Percentiles rank a stretch among this genome's conserved stretches.
These are phyloP conservation scores for Pseudocercospora ulei DNA, from an alignment of 2,329 filamentous ascomycete genomes.

Conservation along the genomic window DNA sequence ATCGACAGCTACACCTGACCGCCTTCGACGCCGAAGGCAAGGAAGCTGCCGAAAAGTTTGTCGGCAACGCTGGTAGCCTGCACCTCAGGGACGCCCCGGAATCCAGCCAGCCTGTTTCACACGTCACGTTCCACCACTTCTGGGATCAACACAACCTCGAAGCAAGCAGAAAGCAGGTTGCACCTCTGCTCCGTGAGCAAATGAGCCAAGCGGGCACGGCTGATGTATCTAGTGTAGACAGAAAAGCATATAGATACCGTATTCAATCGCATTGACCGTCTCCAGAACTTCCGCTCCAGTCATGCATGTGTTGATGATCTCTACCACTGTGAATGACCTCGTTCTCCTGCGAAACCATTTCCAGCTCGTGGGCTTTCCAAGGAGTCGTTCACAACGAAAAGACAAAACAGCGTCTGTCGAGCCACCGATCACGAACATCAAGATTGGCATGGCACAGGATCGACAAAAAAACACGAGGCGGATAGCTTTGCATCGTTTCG, in stretches of 20 bases:
- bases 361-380: no score
- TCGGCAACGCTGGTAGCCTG: slow-evolving; percentile 43
- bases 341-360: no score
- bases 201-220: slow-evolving; percentile 31
- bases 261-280: slow-evolving; percentile 35
- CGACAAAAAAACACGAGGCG: slow-evolving; percentile 5
- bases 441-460: no score
- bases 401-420: no score
- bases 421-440: slow-evolving; percentile 2
- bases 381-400: no score
- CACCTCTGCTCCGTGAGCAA: slow-evolving; percentile 48
- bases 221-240: slow-evolving; percentile 35
- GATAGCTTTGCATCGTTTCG: slow-evolving; percentile 18
- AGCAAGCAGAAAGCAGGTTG: slow-evolving; percentile 55
- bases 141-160: slow-evolving; percentile 57
- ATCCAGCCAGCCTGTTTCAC: slow-evolving; percentile 36
- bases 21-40: slow-evolving; percentile 44
- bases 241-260: slow-evolving; percentile 35
- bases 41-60: slow-evolving; percentile 49
- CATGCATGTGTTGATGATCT: slow-evolving; percentile 35
- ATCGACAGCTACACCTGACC: slow-evolving; percentile 59
- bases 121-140: slow-evolving; percentile 42
- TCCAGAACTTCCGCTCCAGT: slow-evolving; percentile 34
- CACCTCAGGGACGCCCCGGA: slow-evolving; percentile 48
- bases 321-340: no score